Conservation (phyloP, 1,284 basidiomycete species). For the Microbotryum silenes-acaulis region DNA sequence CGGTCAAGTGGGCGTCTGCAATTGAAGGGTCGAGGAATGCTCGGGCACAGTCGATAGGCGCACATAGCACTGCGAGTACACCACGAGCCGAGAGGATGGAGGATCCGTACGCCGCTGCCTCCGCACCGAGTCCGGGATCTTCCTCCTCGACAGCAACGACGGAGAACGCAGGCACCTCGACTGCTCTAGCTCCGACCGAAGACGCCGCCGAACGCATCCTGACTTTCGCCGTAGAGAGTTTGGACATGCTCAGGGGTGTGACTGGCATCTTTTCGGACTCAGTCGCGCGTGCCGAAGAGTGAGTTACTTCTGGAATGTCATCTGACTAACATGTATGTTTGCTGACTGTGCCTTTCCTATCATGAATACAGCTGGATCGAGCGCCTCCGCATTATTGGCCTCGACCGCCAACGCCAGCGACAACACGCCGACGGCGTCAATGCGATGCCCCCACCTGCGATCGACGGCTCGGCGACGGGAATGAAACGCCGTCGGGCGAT, state of each 20-base stretch:
- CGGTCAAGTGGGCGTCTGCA: constrained; percentile 64
- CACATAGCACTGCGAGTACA: constrained; percentile 19
- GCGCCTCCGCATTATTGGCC: constrained; percentile 61
- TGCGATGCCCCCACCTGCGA: neutral
- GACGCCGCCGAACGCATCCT: constrained; percentile 71
- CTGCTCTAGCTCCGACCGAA: constrained; percentile 47
- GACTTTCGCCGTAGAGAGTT: constrained; percentile 75
- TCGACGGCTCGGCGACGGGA: neutral
- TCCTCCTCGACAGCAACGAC: neutral
- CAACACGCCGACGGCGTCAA: constrained; percentile 1
- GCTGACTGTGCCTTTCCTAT: neutral
- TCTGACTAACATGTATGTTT: neutral
- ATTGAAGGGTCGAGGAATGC: constrained; percentile 21
- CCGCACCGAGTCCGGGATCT: neutral
- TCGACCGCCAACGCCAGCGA: constrained; percentile 51
- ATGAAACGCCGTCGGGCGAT: constrained; percentile 5
- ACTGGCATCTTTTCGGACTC: constrained; percentile 79
- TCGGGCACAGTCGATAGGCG: neutral
- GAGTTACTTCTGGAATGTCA: constrained; percentile 40
- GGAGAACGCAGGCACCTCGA: constrained; percentile 12
- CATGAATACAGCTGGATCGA: constrained; percentile 59
- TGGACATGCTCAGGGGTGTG: constrained; percentile 83
- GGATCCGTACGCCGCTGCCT: neutral
- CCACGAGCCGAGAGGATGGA: constrained; percentile 21
- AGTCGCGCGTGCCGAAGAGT: constrained; percentile 78